phyloP scores from a whole-genome alignment of 1,284 basidiomycete genomes.

The Trametes hirsuta region DNA sequence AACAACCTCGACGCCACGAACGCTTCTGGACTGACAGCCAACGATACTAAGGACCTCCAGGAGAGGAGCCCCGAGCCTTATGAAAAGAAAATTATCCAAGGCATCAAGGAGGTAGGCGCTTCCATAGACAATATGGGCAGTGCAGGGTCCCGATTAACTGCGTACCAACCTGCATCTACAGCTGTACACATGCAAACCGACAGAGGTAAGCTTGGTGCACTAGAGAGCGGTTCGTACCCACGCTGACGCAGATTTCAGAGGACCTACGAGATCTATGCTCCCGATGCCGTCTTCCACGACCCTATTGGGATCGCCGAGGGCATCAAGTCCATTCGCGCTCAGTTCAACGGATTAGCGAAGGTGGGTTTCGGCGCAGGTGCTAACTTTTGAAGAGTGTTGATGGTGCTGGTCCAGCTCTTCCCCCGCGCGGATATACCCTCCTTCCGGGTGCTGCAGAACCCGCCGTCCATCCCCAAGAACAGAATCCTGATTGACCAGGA shows the following conservation, averaged over 20 bases:
- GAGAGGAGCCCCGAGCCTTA: conserved; percentile 41
- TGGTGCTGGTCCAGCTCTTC: conserved; percentile 39
- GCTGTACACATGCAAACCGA: conserved; percentile 50
- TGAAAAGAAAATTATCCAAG: conserved; percentile 43
- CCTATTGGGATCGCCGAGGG: conserved; percentile 54
- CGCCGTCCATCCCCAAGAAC: conserved; percentile 40
- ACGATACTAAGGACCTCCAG: conserved; percentile 41
- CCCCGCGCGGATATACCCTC: conserved; percentile 46
- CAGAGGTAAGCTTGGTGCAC: conserved; percentile 32
- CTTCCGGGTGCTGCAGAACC: conserved; percentile 49
- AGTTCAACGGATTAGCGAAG: conserved; percentile 52
- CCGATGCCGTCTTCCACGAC: conserved; percentile 51
- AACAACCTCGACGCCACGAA: conserved; percentile 36
- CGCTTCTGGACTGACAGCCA: conserved; percentile 45
- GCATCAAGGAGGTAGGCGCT: conserved; percentile 43
- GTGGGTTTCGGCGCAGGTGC: conserved; percentile 26
- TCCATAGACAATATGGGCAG: no score
- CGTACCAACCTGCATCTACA: conserved; percentile 10
- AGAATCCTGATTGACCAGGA: conserved; percentile 54
- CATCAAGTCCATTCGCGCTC: conserved; percentile 44
- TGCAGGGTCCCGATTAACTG: no score
- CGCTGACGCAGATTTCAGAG: conserved; percentile 30
- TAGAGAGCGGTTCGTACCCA: not conserved
- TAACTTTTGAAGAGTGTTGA: not conserved
- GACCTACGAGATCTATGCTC: conserved; percentile 49